Evolutionary conservation across 164 flowering plant species (phyloP), one percentile per base, ranked within the genome.

Genomic region (Cinnamomum micranthum): DNA sequence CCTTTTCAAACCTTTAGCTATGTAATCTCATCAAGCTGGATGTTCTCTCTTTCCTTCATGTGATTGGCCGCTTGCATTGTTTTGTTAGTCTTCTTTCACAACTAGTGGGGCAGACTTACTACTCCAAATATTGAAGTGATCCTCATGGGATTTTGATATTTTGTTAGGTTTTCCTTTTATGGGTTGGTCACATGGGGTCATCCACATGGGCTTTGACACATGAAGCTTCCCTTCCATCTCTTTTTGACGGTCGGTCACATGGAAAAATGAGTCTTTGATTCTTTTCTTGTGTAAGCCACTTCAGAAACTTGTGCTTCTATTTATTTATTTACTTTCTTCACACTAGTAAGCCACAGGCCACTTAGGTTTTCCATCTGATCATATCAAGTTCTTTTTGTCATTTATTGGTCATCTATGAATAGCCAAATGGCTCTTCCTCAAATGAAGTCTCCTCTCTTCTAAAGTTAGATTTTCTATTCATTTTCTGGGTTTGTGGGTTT

Each of bases 171-270:
- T 58, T 59, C 20, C 74, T 33, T 52, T 31, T 31, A n/a, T 3
- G 19, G n/a, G 50, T 67, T 15, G 69, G 41, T 67, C 69, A 58
- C 50, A 28, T 60, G 65, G 66, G 6, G 55, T 28, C 51, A 51
- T 41, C 70, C 50, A 73, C 35, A 22, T 72, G 59, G n/a, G 27
- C 15, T 59, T n/a, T n/a, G n/a, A n/a, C n/a, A n/a, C 51, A 71
- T 22, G n/a, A n/a, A n/a, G n/a, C 7, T 41, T 68, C 58, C 65
- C 23, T 22, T 27, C 50, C 70, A 41, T 67, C 27, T 25, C 50
- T 25, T 68, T 50, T 71, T 71, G 70, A 65, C 22, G 71, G 70
- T 68, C 66, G 51, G 55, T 83, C 86, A 79, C 82, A 75, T 81
- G 77, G 75, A 65, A 33, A 55, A 75, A 64, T 58, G 72, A 64